Percentiles rank a stretch among this genome's conserved stretches.
phyloP scores from a whole-genome alignment of 441 rosid species.

The Syzygium syzygioides region DNA sequence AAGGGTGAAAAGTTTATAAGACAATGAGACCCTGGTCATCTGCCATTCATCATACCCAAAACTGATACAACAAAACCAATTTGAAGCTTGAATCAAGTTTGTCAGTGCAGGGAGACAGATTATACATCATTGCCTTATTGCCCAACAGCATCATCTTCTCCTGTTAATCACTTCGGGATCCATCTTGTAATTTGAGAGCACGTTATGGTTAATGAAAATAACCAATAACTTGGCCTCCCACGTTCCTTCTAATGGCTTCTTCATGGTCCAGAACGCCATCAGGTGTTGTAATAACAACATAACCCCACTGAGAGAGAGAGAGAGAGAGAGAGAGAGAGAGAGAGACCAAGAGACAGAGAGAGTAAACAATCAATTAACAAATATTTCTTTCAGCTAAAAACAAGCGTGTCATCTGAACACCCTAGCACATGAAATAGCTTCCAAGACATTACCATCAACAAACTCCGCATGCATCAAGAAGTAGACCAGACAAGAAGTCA shows the following conservation, averaged over 20 bases:
- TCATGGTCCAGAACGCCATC: constrained; percentile 96
- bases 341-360: background rate
- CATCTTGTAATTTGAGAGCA: background rate
- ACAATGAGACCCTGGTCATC: background rate
- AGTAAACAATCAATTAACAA: background rate
- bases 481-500: background rate
- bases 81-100: background rate
- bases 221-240: constrained; percentile 93
- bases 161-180: background rate
- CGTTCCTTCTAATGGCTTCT: constrained; percentile 70
- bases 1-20: background rate
- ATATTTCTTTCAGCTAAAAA: background rate
- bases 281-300: constrained; percentile 82
- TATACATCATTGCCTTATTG: background rate
- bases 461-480: background rate
- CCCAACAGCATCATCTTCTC: background rate
- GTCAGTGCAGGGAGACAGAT: background rate
- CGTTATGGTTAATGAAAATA: constrained; percentile 46
- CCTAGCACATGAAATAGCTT: background rate
- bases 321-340: constrained; percentile 6
- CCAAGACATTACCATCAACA: background rate
- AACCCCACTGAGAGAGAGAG: constrained; percentile 70
- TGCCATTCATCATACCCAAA: background rate
- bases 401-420: background rate
- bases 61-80: background rate